A percentile compares a stretch with the other conserved stretches of the same genome.
phyloP scores from a whole-genome alignment of 2,329 filamentous ascomycete species.

The Elsinoe batatas region DNA sequence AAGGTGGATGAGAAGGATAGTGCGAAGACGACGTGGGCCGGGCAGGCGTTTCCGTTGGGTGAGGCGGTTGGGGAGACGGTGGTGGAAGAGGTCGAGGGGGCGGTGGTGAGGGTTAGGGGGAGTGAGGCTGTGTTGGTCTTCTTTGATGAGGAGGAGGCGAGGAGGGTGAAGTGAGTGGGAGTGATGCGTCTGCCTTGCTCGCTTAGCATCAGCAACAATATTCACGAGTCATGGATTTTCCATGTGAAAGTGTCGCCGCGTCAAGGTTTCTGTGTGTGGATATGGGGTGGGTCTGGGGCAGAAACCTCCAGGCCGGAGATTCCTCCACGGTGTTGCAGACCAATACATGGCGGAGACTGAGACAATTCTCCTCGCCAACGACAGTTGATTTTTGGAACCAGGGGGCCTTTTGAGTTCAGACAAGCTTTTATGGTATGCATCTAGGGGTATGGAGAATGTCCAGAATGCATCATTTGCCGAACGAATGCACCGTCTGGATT shows the following conservation, averaged over 20 bases:
- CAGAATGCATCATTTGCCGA: slow-evolving; percentile 9
- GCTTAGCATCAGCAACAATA: no score
- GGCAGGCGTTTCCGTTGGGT: slow-evolving; percentile 22
- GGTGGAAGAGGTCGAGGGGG: slow-evolving; percentile 18
- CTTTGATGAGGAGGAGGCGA: slow-evolving; percentile 17
- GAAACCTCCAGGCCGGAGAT: no score
- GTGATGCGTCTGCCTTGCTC: no score
- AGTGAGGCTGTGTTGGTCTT: slow-evolving; percentile 24
- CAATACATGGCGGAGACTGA: no score
- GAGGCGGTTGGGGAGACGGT: slow-evolving; percentile 16
- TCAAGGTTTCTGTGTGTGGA: no score
- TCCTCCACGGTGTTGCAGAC: no score
- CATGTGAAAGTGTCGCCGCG: no score
- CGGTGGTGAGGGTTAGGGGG: slow-evolving; percentile 19
- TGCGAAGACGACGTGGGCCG: slow-evolving; percentile 22
- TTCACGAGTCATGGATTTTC: no score
- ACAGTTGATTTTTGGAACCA: neutral
- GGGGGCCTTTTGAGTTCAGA: neutral
- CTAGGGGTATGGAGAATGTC: neutral
- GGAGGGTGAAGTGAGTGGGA: neutral
- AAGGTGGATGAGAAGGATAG: slow-evolving; percentile 21
- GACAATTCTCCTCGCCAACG: neutral
- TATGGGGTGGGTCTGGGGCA: no score
- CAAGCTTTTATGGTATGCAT: slow-evolving; percentile 7
- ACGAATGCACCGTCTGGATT: neutral